Conservation (phyloP, 208 protist species). For the Trypanosoma caninum region DNA sequence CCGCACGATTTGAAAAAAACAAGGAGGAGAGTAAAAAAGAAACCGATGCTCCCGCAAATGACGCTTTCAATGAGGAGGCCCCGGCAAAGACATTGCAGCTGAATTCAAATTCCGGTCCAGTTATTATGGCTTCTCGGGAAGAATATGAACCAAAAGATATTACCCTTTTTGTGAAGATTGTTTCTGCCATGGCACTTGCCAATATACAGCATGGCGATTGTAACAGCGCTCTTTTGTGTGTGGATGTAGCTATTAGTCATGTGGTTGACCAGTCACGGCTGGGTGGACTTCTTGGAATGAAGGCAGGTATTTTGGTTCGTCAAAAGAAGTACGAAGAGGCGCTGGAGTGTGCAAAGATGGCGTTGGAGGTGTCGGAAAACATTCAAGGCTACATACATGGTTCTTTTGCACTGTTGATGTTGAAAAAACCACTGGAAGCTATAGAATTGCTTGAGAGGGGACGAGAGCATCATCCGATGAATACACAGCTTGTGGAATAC, state of each 20-base stretch:
- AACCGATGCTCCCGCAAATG: neutral
- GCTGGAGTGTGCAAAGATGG: constrained; percentile 44
- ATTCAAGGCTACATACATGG: constrained; percentile 85
- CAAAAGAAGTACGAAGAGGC: constrained; percentile 75
- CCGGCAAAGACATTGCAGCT: neutral
- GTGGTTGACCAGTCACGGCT: constrained; percentile 54
- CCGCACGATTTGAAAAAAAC: constrained; percentile 13
- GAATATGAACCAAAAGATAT: constrained; percentile 73
- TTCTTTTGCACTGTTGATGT: constrained; percentile 56
- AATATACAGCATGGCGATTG: constrained; percentile 79
- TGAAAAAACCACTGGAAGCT: constrained; percentile 47
- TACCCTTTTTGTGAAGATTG: constrained; percentile 77
- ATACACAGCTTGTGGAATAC: constrained; percentile 41
- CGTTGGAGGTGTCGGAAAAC: constrained; percentile 64
- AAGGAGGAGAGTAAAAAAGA: neutral
- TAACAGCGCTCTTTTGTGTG: constrained; percentile 68
- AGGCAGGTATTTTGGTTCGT: constrained; percentile 69
- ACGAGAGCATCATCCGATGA: constrained; percentile 69
- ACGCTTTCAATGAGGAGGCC: neutral
- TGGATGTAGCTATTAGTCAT: constrained; percentile 64
- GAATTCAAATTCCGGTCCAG: constrained; percentile 15
- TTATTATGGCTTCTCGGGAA: constrained; percentile 55
- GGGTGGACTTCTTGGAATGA: constrained; percentile 79
- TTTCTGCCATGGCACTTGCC: constrained; percentile 75
- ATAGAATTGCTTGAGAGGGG: constrained; percentile 61